A percentile compares a stretch with the other conserved stretches of the same genome.
phyloP scores from a whole-genome alignment of 768 basidiomycete species.

The Rhizopogon sp. region DNA sequence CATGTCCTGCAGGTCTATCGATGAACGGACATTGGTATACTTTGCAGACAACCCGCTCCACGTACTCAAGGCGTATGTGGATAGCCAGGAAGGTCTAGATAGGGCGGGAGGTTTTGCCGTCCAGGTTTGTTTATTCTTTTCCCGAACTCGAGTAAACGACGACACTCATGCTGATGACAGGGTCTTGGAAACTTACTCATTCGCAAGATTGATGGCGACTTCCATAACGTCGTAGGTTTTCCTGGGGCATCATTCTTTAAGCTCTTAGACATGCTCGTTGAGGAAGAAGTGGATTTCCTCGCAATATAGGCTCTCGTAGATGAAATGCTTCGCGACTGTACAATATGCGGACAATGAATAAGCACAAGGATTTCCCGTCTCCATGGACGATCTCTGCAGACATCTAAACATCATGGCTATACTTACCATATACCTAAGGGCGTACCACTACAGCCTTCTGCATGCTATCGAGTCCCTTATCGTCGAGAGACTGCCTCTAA shows the following conservation, averaged over 20 bases:
- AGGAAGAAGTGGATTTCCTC: slow-evolving; percentile 76
- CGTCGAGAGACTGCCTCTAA: no score
- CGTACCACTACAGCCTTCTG: no score
- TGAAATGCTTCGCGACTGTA: not conserved
- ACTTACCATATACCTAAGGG: no score
- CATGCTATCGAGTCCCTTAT: no score
- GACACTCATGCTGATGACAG: slow-evolving; percentile 29
- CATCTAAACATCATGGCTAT: no score
- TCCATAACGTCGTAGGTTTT: slow-evolving; percentile 89
- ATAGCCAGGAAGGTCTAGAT: slow-evolving; percentile 80
- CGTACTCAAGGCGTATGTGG: slow-evolving; percentile 73
- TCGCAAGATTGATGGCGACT: slow-evolving; percentile 85
- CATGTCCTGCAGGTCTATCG: slow-evolving; percentile 55
- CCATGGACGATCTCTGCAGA: not conserved
- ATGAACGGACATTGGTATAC: slow-evolving; percentile 76
- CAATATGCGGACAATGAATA: not conserved
- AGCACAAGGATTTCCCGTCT: not conserved
- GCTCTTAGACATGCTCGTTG: slow-evolving; percentile 60
- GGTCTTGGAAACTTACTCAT: slow-evolving; percentile 80
- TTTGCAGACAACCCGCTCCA: slow-evolving; percentile 60
- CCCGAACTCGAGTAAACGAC: not conserved
- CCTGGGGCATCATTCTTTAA: slow-evolving; percentile 84
- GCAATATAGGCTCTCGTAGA: slow-evolving; percentile 7
- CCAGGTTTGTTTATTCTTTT: slow-evolving; percentile 57
- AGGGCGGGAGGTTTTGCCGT: slow-evolving; percentile 94